Evolutionary conservation across 495 filamentous ascomycete genomes (phyloP).

Genomic region (Annulohypoxylon moriforme): DNA sequence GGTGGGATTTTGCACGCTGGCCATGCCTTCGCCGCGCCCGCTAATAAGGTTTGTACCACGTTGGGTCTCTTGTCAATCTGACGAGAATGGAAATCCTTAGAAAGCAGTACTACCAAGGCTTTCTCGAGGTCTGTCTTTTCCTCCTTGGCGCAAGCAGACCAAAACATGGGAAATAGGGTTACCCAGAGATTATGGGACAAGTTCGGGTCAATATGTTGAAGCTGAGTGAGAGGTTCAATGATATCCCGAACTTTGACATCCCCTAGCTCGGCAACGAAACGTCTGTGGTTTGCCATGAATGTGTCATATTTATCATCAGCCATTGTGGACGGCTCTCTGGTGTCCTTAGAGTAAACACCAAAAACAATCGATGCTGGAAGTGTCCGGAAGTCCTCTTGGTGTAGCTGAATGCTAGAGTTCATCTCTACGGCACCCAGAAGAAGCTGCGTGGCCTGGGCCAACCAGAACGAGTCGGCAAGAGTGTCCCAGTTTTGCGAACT

Average conservation of each 20-base stretch:
- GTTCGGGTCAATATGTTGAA: conserved; percentile 87
- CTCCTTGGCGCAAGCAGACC: conserved; percentile 87
- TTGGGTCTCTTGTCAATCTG: conserved; percentile 95
- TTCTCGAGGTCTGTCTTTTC: conserved; percentile 92
- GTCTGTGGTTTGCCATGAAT: conserved; percentile 78
- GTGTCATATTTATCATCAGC: conserved; percentile 83
- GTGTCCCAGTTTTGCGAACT: conserved; percentile 98
- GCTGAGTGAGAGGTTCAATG: conserved; percentile 89
- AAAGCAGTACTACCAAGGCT: conserved; percentile 84
- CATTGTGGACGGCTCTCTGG: conserved; percentile 76
- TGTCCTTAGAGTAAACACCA: conserved; percentile 75
- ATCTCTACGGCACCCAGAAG: conserved; percentile 91
- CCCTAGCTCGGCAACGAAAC: conserved; percentile 83
- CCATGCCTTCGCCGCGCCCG: conserved; percentile 81
- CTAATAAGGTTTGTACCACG: conserved; percentile 89
- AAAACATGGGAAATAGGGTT: conserved; percentile 88
- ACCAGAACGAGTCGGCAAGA: conserved; percentile 93
- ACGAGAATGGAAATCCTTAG: conserved; percentile 93
- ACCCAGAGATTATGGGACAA: conserved; percentile 91
- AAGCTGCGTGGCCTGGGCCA: conserved; percentile 91
- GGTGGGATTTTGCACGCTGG: conserved; percentile 92
- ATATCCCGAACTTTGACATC: conserved; percentile 88
- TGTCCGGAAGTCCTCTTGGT: conserved; percentile 83
- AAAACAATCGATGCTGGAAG: conserved; percentile 77
- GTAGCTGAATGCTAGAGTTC: conserved; percentile 77